Evolutionary conservation across 2,329 filamentous ascomycete genomes (phyloP).

Genomic region (Penicillium sclerotigenum): DNA sequence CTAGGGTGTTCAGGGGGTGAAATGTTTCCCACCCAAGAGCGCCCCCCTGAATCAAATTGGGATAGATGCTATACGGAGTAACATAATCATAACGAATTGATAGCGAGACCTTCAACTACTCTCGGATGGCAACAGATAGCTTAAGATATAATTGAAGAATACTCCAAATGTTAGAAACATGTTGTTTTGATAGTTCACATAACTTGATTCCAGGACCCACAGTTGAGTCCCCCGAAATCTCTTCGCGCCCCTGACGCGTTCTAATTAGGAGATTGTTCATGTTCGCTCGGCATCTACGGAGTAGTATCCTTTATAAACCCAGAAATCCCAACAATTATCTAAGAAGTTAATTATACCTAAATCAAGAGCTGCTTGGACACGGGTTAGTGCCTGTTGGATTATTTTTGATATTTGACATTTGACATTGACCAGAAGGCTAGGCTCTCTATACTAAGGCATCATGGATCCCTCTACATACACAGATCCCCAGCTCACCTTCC

Average conservation of each 20-base stretch:
- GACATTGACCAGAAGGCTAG: constrained; percentile 3
- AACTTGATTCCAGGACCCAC: constrained; percentile 7
- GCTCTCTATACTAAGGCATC: background rate
- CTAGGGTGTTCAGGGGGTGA: background rate
- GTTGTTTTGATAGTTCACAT: background rate
- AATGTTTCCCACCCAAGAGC: background rate
- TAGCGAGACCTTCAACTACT: background rate
- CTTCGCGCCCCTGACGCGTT: constrained; percentile 12
- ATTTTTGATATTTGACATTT: background rate
- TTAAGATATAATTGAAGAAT: background rate
- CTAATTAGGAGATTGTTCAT: background rate
- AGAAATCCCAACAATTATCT: background rate
- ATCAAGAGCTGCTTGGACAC: background rate
- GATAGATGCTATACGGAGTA: background rate
- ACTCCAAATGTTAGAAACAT: background rate
- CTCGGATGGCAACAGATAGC: background rate
- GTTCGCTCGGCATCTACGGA: background rate
- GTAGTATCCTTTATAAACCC: background rate
- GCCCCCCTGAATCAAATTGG: background rate
- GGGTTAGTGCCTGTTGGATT: background rate
- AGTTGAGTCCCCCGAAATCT: constrained; percentile 7
- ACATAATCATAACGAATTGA: background rate
- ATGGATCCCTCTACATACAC: constrained; percentile 33
- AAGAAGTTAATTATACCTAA: background rate
- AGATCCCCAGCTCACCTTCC: constrained; percentile 36